Percentiles rank a stretch among this genome's conserved stretches.
phyloP scores from a whole-genome alignment of 2,329 filamentous ascomycete genomes.

The Ascosphaera aggregata region DNA sequence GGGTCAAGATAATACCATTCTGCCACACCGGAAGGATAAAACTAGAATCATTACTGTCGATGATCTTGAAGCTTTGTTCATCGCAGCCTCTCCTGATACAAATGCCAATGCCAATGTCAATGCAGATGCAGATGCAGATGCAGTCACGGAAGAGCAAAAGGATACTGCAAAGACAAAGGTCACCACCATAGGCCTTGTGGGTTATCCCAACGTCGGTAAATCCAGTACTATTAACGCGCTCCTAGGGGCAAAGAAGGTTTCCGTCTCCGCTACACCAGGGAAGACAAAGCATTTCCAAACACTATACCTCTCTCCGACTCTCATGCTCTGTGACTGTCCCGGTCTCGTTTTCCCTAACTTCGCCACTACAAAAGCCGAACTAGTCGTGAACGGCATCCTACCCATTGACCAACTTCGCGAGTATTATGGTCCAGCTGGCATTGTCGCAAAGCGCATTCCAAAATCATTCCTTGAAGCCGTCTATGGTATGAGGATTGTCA shows the following conservation, averaged over 20 bases:
- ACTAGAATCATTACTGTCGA: slow-evolving; percentile 77
- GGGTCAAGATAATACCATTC: slow-evolving; percentile 25
- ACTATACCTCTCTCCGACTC: slow-evolving; percentile 71
- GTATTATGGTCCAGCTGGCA: slow-evolving; percentile 61
- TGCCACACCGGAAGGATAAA: slow-evolving; percentile 22
- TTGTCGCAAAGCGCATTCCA: slow-evolving; percentile 70
- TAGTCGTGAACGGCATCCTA: slow-evolving; percentile 84
- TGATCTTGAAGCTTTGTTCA: slow-evolving; percentile 73
- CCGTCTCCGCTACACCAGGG: slow-evolving; percentile 86
- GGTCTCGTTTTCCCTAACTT: slow-evolving; percentile 57
- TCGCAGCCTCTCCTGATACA: slow-evolving; percentile 45
- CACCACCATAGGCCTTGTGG: slow-evolving; percentile 77
- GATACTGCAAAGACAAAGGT: slow-evolving; percentile 22
- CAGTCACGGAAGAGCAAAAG: slow-evolving; percentile 20
- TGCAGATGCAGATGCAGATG: slow-evolving; percentile 21
- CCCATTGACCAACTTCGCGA: slow-evolving; percentile 94
- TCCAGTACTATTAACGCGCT: slow-evolving; percentile 98
- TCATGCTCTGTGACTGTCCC: slow-evolving; percentile 90
- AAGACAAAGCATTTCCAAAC: slow-evolving; percentile 99
- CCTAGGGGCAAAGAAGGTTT: slow-evolving; percentile 97
- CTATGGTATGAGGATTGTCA: slow-evolving; percentile 78
- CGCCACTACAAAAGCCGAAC: slow-evolving; percentile 21
- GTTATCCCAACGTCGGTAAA: slow-evolving; percentile 97
- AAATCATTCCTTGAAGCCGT: slow-evolving; percentile 73
- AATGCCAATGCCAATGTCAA: slow-evolving; percentile 17